Percentiles rank a stretch among this genome's conserved stretches.
Conservation (phyloP, 352 stramenopile species). For the Globisporangium abappressorium region DNA sequence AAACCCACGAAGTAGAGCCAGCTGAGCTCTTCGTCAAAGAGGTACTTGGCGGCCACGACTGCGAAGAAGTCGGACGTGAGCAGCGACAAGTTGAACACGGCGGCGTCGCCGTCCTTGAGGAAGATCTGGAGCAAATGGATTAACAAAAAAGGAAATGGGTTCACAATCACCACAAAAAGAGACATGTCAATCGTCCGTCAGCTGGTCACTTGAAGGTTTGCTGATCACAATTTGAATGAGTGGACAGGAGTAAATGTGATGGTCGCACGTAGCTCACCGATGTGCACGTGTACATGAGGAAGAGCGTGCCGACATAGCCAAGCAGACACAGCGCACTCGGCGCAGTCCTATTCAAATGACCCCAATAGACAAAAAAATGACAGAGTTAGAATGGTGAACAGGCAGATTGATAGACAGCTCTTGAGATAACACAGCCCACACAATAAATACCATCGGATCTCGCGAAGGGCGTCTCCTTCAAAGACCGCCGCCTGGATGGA, state of each 20-base stretch:
- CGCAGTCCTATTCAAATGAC: slow-evolving; percentile 31
- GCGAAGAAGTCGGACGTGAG: slow-evolving; percentile 96
- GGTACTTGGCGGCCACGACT: slow-evolving; percentile 86
- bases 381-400: slow-evolving; percentile 8
- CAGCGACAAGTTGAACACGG: slow-evolving; percentile 95
- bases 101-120: slow-evolving; percentile 87
- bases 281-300: slow-evolving; percentile 90
- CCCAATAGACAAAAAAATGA: background rate
- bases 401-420: background rate
- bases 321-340: slow-evolving; percentile 55
- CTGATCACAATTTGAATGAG: background rate
- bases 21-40: slow-evolving; percentile 79
- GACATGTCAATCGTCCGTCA: background rate
- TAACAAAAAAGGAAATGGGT: background rate
- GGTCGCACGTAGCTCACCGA: slow-evolving; percentile 49
- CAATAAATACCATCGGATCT: slow-evolving; percentile 37
- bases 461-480: slow-evolving; percentile 56
- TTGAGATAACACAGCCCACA: background rate
- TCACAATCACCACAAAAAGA: slow-evolving; percentile 1
- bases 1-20: slow-evolving; percentile 90
- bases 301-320: slow-evolving; percentile 82
- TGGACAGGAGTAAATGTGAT: background rate
- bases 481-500: slow-evolving; percentile 79
- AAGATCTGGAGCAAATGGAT: slow-evolving; percentile 35
- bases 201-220: background rate